These are phyloP conservation scores for Lomentospora prolificans DNA, from an alignment of 2,329 filamentous ascomycete genomes.

Conservation along the genomic window DNA sequence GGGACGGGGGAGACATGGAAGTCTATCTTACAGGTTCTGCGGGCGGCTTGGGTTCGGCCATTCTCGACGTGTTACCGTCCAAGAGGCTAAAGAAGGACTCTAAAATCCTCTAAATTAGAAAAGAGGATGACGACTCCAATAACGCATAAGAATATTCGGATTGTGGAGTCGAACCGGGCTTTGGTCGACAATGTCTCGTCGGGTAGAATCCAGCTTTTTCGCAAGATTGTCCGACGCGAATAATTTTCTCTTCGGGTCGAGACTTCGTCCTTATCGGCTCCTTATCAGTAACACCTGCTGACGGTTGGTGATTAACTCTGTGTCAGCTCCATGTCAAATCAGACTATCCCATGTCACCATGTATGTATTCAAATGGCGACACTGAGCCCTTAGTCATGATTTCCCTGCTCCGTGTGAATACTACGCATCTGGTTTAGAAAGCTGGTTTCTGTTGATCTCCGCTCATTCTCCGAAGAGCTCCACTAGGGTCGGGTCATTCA, in stretches of 20 bases:
- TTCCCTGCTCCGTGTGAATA: no score
- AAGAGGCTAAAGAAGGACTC: background rate
- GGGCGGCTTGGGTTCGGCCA: slow-evolving; percentile 7
- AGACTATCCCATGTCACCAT: no score
- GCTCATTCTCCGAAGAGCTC: no score
- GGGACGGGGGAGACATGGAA: background rate
- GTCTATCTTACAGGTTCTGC: slow-evolving; percentile 2
- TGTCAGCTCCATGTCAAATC: no score
- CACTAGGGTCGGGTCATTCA: background rate
- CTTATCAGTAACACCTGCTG: background rate
- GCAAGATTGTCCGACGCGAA: background rate
- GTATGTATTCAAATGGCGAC: no score
- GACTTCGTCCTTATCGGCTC: slow-evolving; percentile 3
- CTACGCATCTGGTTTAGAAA: no score
- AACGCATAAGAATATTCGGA: background rate
- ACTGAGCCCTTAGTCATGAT: no score
- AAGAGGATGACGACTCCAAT: background rate
- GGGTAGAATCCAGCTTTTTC: background rate
- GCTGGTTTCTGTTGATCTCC: no score
- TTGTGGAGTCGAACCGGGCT: background rate
- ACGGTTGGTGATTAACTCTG: background rate
- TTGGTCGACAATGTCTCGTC: background rate
- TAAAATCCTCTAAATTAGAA: background rate
- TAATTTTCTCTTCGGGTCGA: background rate
- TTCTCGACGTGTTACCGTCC: background rate